Evolutionary conservation across 306 rosid species (phyloP), one percentile per base, ranked within the genome.

Genomic region (Acacia acuminata): DNA sequence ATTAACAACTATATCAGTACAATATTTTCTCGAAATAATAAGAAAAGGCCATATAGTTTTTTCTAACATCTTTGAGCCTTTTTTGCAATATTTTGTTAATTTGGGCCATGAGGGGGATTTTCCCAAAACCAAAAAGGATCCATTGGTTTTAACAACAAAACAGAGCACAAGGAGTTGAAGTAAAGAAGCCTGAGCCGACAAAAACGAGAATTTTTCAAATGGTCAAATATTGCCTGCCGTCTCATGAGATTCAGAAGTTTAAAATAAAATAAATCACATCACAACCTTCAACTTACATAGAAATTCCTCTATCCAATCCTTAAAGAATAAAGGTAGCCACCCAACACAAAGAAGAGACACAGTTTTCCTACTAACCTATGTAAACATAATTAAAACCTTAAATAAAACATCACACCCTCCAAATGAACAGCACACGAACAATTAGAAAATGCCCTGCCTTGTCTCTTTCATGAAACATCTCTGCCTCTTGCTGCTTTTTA

Each of bases 331-430:
- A 73, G 88, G 82, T 84, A 88, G 81, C 88, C 85, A 81, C 86
- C 81, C 87, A 82, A 77, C 84, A 81, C 87, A 86, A 88, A 82
- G 68, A 90, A 88, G 86, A 82, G 88, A 67, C 92, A 81, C 71
- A 81, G 76, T 89, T 81, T 38, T 73, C 81, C 74, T 79, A 90
- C 88, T 87, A 77, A 86, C 83, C 84, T 72, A 81, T 42, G 79
- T 17, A 73, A 48, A 27, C 32, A 45, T 81, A 85, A 79, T 22
- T 51, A 51, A 75, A 70, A 50, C 87, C n/a, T 78, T 36, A 84
- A 92, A 92, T 81, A 84, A 89, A 89, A 90, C 96, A 90, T 83
- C 91, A 89, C 85, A 88, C 88, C 89, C 61, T 90, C 96, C 96
- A 94, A 94, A 87, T 75, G 22, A 89, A 84, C 96, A 91, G 93